Base-by-base conservation (phyloP, 2,329 filamentous ascomycete genomes). In the Alternaria arborescens region DNA sequence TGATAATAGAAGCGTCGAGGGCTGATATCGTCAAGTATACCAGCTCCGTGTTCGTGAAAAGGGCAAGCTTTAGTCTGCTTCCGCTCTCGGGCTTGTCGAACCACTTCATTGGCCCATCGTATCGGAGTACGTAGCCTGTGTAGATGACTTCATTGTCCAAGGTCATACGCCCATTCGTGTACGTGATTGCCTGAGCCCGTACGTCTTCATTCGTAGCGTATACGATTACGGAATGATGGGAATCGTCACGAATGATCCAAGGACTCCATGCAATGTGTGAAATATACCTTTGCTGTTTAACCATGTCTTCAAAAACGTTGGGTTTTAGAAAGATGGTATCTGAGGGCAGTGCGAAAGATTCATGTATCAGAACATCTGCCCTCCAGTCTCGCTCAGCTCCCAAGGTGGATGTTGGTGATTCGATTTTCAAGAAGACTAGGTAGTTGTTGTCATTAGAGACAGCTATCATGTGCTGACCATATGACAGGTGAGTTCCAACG, bases 361-460 rank as follows among this genome's bases (percentile, higher is more conserved):
- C 69, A 50, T 75, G 68, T 10, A 63, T 58, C 16, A 77, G 46
- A 8, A 76, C 74, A 16, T 71, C 54, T 22, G 71, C 69, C 22
- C 36, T 71, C 78, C 78, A 79, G 22, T 38, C 40, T 14, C 65
- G 62, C 11, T 65, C 60, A 8, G 47, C 57, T 28, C 70, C 71
- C 10, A 74, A 55, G 4, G 72, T 67, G 22, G 79, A 71, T 41
- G 79, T 72, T 1, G 81, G 80, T 5, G 81, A 79, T 11, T 72
- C 60, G 14, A 82, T 51, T n/a, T 64, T 61, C 5, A 82, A 20
- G 8, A 82, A 61, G 5, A 76, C 62, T 10, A 83, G 67, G 18
- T 82, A 71, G 32, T 80, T 81, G 41, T 79, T 73, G 40, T 82
- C 80, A 46, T 81, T 82, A 4, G 78, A 69, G 4, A 81, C 68